Percentiles rank a stretch among this genome's conserved stretches.
phyloP scores from a whole-genome alignment of 1,139 yeast genomes.

The Kodamaea fungicola region DNA sequence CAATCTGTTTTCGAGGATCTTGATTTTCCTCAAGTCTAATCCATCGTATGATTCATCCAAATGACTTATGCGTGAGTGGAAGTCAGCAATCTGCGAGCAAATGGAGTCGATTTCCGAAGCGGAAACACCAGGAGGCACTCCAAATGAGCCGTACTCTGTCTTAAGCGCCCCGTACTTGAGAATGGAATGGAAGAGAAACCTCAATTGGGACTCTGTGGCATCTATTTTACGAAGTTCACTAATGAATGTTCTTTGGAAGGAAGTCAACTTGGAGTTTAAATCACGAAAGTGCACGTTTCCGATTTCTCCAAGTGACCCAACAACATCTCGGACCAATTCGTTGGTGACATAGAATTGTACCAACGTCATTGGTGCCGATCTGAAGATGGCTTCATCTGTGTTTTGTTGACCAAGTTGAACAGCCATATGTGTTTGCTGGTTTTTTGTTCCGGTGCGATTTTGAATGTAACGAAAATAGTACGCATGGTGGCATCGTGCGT shows the following conservation, averaged over 20 bases:
- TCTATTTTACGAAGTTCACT: slow-evolving; percentile 66
- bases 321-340: slow-evolving; percentile 85
- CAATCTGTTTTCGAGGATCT: slow-evolving; percentile 18
- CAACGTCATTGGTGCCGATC: slow-evolving; percentile 93
- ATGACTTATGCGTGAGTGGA: slow-evolving; percentile 19
- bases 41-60: slow-evolving; percentile 19
- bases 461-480: too few relatives aligned
- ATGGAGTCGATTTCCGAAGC: slow-evolving; percentile 19
- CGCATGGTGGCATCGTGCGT: too few relatives aligned
- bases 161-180: slow-evolving; percentile 14
- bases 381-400: slow-evolving; percentile 13
- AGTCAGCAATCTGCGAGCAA: slow-evolving; percentile 12
- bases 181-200: slow-evolving; percentile 19
- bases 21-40: slow-evolving; percentile 13
- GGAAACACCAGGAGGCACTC: slow-evolving; percentile 11
- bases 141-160: slow-evolving; percentile 12
- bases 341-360: slow-evolving; percentile 91
- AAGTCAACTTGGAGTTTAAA: slow-evolving; percentile 69
- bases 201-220: slow-evolving; percentile 26
- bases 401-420: too few relatives aligned
- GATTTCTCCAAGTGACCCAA: slow-evolving; percentile 72
- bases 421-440: too few relatives aligned
- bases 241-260: slow-evolving; percentile 86
- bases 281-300: slow-evolving; percentile 91
- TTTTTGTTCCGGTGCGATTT: too few relatives aligned